Conservation (phyloP, 169 alveolate species). For the Plasmodium billcollinsi region DNA sequence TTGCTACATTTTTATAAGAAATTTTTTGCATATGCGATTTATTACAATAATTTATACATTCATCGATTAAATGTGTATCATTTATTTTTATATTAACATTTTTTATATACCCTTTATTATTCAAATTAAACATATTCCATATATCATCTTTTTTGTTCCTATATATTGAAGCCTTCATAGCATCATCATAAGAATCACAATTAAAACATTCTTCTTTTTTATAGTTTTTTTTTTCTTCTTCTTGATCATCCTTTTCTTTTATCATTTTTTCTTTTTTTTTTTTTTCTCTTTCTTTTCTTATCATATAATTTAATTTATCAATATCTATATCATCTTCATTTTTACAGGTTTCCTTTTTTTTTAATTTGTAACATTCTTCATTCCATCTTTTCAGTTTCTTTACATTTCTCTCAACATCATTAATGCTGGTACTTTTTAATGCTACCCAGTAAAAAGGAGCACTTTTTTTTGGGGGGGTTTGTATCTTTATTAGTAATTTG, state of each 20-base stretch:
- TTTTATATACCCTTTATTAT: neutral
- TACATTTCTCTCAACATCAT: neutral
- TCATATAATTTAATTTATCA: conserved; percentile 12
- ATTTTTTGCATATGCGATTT: conserved; percentile 8
- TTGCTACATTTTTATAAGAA: neutral
- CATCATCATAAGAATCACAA: neutral
- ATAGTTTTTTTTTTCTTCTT: neutral
- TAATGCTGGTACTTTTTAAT: too few relatives aligned
- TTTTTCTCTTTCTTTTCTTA: conserved; percentile 10
- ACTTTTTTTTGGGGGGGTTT: neutral
- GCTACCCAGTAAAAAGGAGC: neutral
- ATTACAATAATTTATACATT: conserved; percentile 15
- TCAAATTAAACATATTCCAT: neutral
- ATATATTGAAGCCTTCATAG: too few relatives aligned
- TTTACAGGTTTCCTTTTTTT: neutral
- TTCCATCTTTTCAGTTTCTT: neutral
- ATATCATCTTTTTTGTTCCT: neutral
- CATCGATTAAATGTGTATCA: neutral
- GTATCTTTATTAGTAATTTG: neutral
- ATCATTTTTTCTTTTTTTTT: neutral
- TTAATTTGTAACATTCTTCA: conserved; percentile 1
- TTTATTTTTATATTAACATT: conserved; percentile 15
- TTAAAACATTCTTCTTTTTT: neutral
- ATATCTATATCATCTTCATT: conserved; percentile 11
- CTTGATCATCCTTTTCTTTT: neutral